phyloP scores from a whole-genome alignment of 2,329 filamentous ascomycete genomes.

The Raffaelea albimanens region DNA sequence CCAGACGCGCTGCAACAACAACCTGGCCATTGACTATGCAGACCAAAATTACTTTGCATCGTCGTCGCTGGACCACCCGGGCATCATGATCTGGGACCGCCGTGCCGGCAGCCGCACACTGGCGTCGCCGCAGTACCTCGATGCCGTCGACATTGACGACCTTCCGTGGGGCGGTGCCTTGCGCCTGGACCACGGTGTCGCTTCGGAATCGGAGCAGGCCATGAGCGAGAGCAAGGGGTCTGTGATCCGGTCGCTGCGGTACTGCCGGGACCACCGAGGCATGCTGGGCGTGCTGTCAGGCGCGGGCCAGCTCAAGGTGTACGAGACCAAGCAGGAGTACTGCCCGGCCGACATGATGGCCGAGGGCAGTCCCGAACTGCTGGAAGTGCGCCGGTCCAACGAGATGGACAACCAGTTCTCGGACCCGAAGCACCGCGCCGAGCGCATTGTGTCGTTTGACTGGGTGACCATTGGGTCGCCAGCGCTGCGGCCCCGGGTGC shows the following conservation, averaged over 20 bases:
- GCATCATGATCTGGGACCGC: conserved; percentile 70
- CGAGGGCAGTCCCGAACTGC: conserved; percentile 45
- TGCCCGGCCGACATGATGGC: conserved; percentile 28
- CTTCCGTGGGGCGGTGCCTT: conserved; percentile 54
- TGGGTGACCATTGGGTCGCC: conserved; percentile 53
- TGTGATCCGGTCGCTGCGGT: conserved; percentile 52
- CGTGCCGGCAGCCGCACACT: conserved; percentile 46
- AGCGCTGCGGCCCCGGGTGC: conserved; percentile 44
- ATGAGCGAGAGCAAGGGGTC: conserved; percentile 46
- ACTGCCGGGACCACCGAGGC: conserved; percentile 52
- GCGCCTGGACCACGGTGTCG: conserved; percentile 46
- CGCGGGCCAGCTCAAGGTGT: conserved; percentile 52
- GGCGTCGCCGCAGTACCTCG: conserved; percentile 44
- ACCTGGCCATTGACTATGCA: conserved; percentile 66
- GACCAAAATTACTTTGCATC: conserved; percentile 81
- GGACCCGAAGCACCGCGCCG: conserved; percentile 40
- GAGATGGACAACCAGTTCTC: conserved; percentile 52
- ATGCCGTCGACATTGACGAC: conserved; percentile 51
- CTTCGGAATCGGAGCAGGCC: conserved; percentile 41
- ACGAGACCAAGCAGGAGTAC: conserved; percentile 48
- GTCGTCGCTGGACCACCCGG: conserved; percentile 64
- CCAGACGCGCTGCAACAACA: conserved; percentile 58
- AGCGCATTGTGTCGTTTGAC: conserved; percentile 58
- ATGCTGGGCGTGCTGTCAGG: conserved; percentile 52
- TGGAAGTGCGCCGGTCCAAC: conserved; percentile 49